phyloP scores from a whole-genome alignment of 768 basidiomycete species.

The Serendipita indica region DNA sequence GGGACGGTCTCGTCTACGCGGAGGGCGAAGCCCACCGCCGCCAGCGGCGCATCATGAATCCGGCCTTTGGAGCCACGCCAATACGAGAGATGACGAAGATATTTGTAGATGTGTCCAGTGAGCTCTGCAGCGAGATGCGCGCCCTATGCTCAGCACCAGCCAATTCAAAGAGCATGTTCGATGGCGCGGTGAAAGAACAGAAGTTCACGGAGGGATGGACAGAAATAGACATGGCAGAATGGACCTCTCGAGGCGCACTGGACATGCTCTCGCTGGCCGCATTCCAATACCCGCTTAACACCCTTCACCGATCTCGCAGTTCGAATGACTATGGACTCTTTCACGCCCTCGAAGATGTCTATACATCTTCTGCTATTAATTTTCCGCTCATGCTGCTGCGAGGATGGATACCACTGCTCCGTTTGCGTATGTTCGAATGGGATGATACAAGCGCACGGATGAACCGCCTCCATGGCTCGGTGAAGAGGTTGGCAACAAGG shows the following conservation, averaged over 20 bases:
- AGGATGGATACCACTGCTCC: not conserved
- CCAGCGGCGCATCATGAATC: conserved; percentile 9
- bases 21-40: conserved; percentile 9
- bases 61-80: not conserved
- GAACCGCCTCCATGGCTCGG: not conserved
- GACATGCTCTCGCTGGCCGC: not conserved
- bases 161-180: not conserved
- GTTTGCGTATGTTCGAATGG: not conserved
- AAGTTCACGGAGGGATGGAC: not conserved
- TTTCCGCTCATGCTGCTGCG: not conserved
- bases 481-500: not conserved
- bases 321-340: conserved; percentile 2
- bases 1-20: conserved; percentile 4
- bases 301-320: not conserved
- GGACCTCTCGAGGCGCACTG: not conserved
- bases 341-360: not conserved
- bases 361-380: not conserved
- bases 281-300: not conserved
- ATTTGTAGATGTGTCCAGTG: not conserved
- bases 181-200: not conserved
- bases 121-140: not conserved
- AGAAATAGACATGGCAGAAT: not conserved
- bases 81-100: not conserved
- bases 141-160: not conserved
- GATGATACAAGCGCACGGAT: not conserved